Conservation (phyloP, 768 basidiomycete genomes). For the Cubamyces sp. region DNA sequence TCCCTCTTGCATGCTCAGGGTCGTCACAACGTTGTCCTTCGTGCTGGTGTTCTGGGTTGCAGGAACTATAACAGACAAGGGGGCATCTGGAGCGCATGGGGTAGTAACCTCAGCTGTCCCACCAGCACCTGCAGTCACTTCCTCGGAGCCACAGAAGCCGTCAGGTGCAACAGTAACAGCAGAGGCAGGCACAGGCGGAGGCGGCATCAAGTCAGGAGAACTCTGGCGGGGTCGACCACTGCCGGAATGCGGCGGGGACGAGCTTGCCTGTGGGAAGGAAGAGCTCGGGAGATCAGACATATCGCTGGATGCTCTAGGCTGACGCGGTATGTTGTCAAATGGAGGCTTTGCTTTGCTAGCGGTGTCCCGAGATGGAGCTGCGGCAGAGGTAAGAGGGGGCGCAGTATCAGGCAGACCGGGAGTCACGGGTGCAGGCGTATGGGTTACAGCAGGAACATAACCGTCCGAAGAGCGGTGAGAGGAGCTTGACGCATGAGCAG, state of each 20-base stretch:
- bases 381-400: conserved; percentile 20
- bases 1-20: conserved; percentile 43
- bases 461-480: too few species aligned
- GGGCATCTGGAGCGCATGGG: too few species aligned
- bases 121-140: not conserved
- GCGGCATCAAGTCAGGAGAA: conserved; percentile 19
- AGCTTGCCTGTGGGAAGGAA: conserved; percentile 10
- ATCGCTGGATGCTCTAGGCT: not conserved
- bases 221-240: not conserved
- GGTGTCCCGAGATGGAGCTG: not conserved
- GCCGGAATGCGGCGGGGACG: conserved; percentile 1
- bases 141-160: not conserved
- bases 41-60: too few species aligned
- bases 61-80: too few species aligned
- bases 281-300: conserved; percentile 11
- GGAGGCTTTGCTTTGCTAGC: too few species aligned
- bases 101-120: conserved; percentile 20
- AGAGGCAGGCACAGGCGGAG: conserved; percentile 15
- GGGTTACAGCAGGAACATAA: too few species aligned
- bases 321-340: too few species aligned
- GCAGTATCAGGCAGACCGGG: not conserved
- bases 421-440: too few species aligned
- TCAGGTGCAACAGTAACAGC: conserved; percentile 12
- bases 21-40: conserved; percentile 30
- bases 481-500: too few species aligned